Base-by-base conservation (phyloP, 116 monocot genomes). In the Posidonia oceanica region DNA sequence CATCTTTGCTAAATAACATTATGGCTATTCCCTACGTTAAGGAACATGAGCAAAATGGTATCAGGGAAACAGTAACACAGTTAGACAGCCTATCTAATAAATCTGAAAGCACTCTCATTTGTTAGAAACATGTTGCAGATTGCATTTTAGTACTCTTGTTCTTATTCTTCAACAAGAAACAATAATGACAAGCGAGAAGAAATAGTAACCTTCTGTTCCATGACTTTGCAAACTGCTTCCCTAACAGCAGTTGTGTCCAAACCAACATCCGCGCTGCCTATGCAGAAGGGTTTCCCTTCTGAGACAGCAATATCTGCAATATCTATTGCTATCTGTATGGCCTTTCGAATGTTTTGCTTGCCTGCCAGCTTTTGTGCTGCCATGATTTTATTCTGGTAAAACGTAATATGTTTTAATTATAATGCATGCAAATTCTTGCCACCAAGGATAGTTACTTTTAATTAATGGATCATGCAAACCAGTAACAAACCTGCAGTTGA, bases 1-100 rank as follows among this genome's bases (percentile, higher is more conserved):
- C 87, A 68, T 98, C 98, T 2, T 74, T 74, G 69, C 98, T 98
- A 72, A 98, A 86, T 29, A 98, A 74, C 90, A 98, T 98, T 17
- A 93, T 78, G 3, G 90, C 71, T 54, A 97, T 44, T 67, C 78
- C 76, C 97, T 97, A 83, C 52, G 69, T 36, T 36, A 62, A 71
- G 60, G 44, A 16, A 29, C 54, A 69, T 36, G n/a, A 68, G 53
- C 16, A 68, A 68, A 21, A 21, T 29, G 29, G 29, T 29, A 39
- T 14, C 7, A 18, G n/a, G 41, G 40, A 42, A 22, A 66, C n/a
- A 40, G 15, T 36, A 63, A 18, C 20, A 41, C 17, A 64, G 39
- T 15, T n/a, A 20, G 8, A 63, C 18, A 65, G n/a, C n/a, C 14
- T 39, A 7, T 18, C 64, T 2, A 38, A 39, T 10, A 7, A 7